phyloP scores from a whole-genome alignment of 1,284 basidiomycete species.

The Ceratobasidium sp. region DNA sequence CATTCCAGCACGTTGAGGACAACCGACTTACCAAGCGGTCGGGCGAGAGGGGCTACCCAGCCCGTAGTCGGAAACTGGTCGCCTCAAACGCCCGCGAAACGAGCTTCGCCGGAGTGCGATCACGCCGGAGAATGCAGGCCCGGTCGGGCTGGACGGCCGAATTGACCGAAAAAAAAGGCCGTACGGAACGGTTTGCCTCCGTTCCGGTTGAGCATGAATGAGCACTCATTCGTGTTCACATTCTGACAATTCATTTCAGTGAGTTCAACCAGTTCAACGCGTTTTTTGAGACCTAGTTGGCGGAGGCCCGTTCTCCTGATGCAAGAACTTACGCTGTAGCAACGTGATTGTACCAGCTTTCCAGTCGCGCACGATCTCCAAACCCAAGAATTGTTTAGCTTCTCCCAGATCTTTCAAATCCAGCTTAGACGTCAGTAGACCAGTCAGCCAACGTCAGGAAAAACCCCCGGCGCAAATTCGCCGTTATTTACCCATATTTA shows the following conservation, averaged over 20 bases:
- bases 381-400: slow-evolving; percentile 56
- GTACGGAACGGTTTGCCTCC: background rate
- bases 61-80: background rate
- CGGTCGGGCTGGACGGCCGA: background rate
- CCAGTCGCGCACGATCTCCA: slow-evolving; percentile 55
- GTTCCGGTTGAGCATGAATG: slow-evolving; percentile 6
- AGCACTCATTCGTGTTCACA: background rate
- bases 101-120: slow-evolving; percentile 8
- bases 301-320: slow-evolving; percentile 8
- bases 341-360: slow-evolving; percentile 53
- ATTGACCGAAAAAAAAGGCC: background rate
- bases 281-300: background rate
- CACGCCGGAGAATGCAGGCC: background rate
- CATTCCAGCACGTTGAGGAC: background rate
- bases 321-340: slow-evolving; percentile 53
- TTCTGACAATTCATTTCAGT: background rate
- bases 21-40: background rate
- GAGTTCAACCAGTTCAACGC: slow-evolving; percentile 3
- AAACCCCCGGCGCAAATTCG: no score
- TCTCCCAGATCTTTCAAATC: slow-evolving; percentile 52
- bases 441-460: background rate
- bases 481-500: no score
- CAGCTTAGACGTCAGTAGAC: background rate
- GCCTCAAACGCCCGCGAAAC: background rate
- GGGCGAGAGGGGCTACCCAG: background rate